Evolutionary conservation across 169 alveolate genomes (phyloP).

Genomic region (Plasmodium coatneyi): DNA sequence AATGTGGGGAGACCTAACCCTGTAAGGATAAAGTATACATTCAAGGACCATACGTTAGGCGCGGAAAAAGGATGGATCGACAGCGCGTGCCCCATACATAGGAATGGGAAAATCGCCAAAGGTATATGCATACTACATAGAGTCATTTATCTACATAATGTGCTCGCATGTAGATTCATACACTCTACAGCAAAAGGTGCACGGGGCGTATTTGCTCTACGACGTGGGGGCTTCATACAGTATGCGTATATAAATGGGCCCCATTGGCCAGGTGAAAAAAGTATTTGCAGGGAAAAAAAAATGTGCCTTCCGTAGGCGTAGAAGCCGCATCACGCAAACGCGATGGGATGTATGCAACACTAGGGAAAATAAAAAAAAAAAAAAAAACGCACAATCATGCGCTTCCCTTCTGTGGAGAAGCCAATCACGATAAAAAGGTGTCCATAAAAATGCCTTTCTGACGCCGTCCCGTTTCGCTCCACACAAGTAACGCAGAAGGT

Average conservation of each 20-base stretch:
- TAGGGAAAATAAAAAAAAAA: not conserved
- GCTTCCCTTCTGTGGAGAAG: not conserved
- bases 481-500: not conserved
- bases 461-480: not conserved
- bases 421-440: not conserved
- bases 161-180: not conserved
- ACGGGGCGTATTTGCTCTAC: not conserved
- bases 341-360: not conserved
- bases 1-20: not conserved
- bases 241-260: not conserved
- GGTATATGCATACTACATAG: not conserved
- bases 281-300: not conserved
- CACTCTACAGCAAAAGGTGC: not conserved
- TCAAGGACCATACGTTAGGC: not conserved
- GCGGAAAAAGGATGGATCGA: not conserved
- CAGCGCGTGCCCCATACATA: not conserved
- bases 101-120: not conserved
- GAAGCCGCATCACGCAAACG: not conserved
- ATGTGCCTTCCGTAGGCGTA: not conserved
- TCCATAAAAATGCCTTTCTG: not conserved
- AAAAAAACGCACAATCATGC: not conserved
- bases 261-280: not conserved
- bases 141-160: not conserved
- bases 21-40: not conserved
- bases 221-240: not conserved